Evolutionary conservation across 2,329 filamentous ascomycete species (phyloP).

Genomic region (Phialocephala sp.): DNA sequence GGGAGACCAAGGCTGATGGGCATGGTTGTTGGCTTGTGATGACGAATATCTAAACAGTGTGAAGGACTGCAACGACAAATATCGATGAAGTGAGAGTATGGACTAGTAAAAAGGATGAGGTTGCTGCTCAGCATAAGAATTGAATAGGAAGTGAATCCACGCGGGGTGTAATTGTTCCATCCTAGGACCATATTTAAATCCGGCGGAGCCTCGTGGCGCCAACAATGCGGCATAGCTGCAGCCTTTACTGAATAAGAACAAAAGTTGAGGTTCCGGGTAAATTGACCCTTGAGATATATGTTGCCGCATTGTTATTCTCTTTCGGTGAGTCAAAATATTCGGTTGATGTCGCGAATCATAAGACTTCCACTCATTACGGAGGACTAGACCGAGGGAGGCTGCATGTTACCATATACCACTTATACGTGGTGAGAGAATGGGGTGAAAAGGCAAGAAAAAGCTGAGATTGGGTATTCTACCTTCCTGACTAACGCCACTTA

Average conservation of each 20-base stretch:
- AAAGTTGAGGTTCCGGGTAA: neutral
- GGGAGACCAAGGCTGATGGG: constrained; percentile 12
- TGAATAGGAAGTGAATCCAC: too few relatives aligned
- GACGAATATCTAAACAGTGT: too few relatives aligned
- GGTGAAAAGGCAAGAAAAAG: constrained; percentile 7
- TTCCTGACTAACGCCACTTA: constrained; percentile 13
- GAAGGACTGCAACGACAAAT: too few relatives aligned
- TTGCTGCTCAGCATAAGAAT: too few relatives aligned
- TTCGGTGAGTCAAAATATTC: constrained; percentile 1
- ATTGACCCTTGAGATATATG: neutral
- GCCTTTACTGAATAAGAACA: neutral
- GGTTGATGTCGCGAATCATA: neutral
- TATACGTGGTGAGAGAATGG: neutral
- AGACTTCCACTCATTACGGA: neutral
- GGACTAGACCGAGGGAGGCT: neutral
- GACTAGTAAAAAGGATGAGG: too few relatives aligned
- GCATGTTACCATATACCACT: neutral
- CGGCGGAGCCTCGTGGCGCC: too few relatives aligned
- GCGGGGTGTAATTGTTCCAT: too few relatives aligned
- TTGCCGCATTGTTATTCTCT: neutral
- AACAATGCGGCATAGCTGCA: constrained; percentile 11
- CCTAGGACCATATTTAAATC: too few relatives aligned
- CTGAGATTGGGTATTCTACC: constrained; percentile 25
- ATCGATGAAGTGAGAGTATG: too few relatives aligned
- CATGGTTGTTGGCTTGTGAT: neutral